Evolutionary conservation across 306 rosid species (phyloP), one percentile per base, ranked within the genome.

Genomic region (Neltuma alba): DNA sequence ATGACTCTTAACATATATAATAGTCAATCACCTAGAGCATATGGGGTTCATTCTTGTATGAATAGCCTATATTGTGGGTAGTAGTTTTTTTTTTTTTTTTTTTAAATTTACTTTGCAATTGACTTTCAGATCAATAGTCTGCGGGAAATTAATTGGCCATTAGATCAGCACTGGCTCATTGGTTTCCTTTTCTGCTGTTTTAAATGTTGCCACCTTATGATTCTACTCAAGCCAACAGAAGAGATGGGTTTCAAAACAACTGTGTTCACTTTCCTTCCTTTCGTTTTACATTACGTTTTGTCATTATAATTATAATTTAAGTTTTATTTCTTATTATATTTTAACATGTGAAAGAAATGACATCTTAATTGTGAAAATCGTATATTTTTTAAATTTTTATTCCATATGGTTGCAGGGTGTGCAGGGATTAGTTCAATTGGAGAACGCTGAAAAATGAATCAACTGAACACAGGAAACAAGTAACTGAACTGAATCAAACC

Each of bases 31-130:
- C 42, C 34, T 30, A 50, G 3, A 45, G 40, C 27, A 38, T 74
- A 14, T 73, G 48, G 69, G 80, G 23, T 62, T 50, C 76, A 40
- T 63, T 71, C 57, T 23, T 77, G 74, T 71, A 38, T 37, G 48
- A 50, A 34, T 73, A 12, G 23, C 44, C 5, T 27, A 11, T 36
- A 21, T 36, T 23, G 21, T 37, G 15, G 47, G 9, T 74, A 23
- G 31, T n/a, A 33, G 63, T 23, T 63, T 18, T 7, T 52, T 64
- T 25, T 23, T 47, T 23, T n/a, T 48, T 52, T 25, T 23, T 47
- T 23, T n/a, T 48, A 20, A 54, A n/a, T 48, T 14, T 27, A 7
- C 23, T 21, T 13, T 31, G 47, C 44, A 68, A 21, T 6, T 60
- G 18, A 28, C 65, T 13, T 3, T 60, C 0, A 60, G 36, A 60